phyloP scores from a whole-genome alignment of 2,329 filamentous ascomycete species.

The Ceratocystis alfenasii region DNA sequence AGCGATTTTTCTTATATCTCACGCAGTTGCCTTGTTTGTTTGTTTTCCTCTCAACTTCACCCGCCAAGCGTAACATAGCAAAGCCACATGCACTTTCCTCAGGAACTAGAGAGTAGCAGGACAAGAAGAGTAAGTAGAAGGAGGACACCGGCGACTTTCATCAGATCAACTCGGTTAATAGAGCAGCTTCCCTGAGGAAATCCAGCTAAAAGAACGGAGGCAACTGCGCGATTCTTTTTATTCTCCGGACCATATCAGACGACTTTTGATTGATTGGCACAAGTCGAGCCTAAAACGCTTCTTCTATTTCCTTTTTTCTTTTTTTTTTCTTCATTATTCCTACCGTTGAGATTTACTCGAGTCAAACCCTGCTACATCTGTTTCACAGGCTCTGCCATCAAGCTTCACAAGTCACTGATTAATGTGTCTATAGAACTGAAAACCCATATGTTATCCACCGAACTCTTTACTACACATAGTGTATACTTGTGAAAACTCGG shows the following conservation, averaged over 20 bases:
- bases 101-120: not conserved
- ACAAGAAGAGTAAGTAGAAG: not conserved
- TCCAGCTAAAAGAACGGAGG: not conserved
- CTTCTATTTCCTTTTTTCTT: not conserved
- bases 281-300: not conserved
- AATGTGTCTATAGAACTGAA: too few relatives aligned
- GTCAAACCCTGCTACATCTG: too few relatives aligned
- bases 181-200: not conserved
- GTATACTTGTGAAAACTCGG: not conserved
- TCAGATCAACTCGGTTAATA: not conserved
- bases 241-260: not conserved
- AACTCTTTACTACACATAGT: not conserved
- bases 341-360: too few relatives aligned
- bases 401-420: too few relatives aligned
- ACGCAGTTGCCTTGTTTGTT: constrained; percentile 2
- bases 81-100: not conserved
- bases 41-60: not conserved
- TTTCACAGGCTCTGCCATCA: too few relatives aligned
- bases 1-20: not conserved
- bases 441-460: not conserved
- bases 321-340: too few relatives aligned
- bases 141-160: not conserved
- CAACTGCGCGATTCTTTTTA: not conserved
- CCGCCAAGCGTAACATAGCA: not conserved
- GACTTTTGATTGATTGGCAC: not conserved